Conservation (phyloP, 345 rosid genomes). For the Adansonia digitata region DNA sequence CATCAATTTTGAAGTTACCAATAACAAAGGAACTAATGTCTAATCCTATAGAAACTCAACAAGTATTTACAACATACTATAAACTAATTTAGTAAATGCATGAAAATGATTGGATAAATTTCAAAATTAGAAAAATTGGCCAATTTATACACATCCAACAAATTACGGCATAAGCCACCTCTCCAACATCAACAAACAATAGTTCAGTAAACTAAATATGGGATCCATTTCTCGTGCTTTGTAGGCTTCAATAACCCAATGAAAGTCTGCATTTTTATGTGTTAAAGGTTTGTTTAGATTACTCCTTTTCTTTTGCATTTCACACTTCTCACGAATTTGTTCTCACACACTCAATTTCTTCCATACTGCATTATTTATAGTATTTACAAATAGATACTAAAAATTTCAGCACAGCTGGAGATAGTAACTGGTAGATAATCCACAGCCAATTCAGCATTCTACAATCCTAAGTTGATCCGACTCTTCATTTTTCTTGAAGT, state of each 20-base stretch:
- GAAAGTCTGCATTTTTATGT: background rate
- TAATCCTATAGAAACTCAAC: background rate
- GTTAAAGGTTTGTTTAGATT: background rate
- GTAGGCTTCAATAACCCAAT: background rate
- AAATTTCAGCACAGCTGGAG: conserved; percentile 1
- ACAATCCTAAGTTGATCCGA: no score
- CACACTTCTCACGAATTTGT: background rate
- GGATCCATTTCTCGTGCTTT: background rate
- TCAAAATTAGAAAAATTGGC: background rate
- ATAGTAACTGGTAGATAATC: background rate
- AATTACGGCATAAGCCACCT: background rate
- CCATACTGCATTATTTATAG: background rate
- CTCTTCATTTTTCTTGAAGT: no score
- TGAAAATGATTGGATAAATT: background rate
- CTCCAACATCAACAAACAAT: background rate
- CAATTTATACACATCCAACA: background rate
- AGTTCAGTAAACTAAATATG: background rate
- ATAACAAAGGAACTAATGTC: background rate
- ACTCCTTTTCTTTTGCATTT: background rate
- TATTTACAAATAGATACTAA: background rate
- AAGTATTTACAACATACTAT: background rate
- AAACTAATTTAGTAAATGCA: background rate
- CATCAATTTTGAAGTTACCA: background rate
- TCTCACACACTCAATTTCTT: background rate
- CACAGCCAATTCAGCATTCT: background rate